Conservation (phyloP, 75 land plant species). For the Isoetes taiwanensis region DNA sequence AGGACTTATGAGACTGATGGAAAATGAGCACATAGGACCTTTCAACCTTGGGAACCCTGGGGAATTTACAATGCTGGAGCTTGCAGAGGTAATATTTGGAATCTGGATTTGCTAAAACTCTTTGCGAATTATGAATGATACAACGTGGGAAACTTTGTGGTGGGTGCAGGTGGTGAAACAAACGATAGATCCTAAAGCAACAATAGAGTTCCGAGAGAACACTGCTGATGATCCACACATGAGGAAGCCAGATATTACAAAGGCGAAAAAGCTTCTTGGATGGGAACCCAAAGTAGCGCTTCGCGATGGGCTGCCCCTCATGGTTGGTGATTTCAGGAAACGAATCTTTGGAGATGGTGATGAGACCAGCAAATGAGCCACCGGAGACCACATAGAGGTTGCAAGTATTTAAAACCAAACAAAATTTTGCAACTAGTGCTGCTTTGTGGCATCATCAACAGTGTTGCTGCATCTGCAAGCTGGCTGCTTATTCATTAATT, state of each 20-base stretch:
- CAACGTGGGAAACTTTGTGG: neutral
- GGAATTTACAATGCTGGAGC: constrained; percentile 83
- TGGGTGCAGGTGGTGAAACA: constrained; percentile 55
- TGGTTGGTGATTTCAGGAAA: constrained; percentile 52
- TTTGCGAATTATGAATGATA: neutral
- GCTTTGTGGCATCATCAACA: too few species aligned
- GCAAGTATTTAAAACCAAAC: too few species aligned
- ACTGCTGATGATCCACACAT: constrained; percentile 77
- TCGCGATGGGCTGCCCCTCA: constrained; percentile 49
- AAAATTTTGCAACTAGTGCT: too few species aligned
- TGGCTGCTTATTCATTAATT: too few species aligned
- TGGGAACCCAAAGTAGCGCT: constrained; percentile 60
- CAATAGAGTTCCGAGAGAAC: constrained; percentile 43
- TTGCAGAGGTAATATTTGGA: constrained; percentile 47
- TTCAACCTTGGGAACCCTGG: constrained; percentile 88
- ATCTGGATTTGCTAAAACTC: neutral
- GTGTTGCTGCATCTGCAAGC: too few species aligned
- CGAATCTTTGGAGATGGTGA: constrained; percentile 37
- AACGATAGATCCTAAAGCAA: constrained; percentile 47
- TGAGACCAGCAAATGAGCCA: too few species aligned
- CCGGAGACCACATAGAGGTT: too few species aligned
- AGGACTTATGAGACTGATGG: constrained; percentile 77
- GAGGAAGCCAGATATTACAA: constrained; percentile 71
- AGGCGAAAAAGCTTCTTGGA: constrained; percentile 45
- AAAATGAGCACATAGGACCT: constrained; percentile 79